These are phyloP conservation scores for Maudiozyma bulderi DNA, from an alignment of 805 yeast species.

Conservation along the genomic window DNA sequence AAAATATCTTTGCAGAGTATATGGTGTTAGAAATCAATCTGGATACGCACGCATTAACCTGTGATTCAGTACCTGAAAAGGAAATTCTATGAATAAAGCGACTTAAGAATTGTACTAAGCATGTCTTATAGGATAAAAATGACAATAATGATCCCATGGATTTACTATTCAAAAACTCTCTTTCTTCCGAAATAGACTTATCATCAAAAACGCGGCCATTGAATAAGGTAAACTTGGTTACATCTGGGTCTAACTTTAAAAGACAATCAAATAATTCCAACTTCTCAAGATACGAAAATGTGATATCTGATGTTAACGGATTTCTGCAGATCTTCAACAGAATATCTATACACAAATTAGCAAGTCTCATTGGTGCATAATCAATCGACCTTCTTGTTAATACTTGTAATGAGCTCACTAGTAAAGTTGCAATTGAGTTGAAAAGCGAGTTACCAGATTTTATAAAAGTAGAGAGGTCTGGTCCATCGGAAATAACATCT, in stretches of 20 bases:
- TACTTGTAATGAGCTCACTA: slow-evolving; percentile 39
- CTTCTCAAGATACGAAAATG: slow-evolving; percentile 46
- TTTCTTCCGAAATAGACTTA: slow-evolving; percentile 30
- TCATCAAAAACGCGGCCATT: slow-evolving; percentile 33
- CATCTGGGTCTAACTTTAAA: slow-evolving; percentile 43
- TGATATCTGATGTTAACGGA: slow-evolving; percentile 40
- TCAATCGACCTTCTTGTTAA: slow-evolving; percentile 35
- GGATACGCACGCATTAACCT: slow-evolving; percentile 36
- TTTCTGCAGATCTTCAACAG: slow-evolving; percentile 53
- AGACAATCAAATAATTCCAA: slow-evolving; percentile 42
- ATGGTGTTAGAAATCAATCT: slow-evolving; percentile 42
- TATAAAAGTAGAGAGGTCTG: slow-evolving; percentile 40
- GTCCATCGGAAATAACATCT: slow-evolving; percentile 44
- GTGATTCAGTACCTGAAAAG: slow-evolving; percentile 44
- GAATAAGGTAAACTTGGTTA: slow-evolving; percentile 51
- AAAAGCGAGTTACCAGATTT: slow-evolving; percentile 48
- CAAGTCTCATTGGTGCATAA: slow-evolving; percentile 49
- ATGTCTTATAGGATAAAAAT: slow-evolving; percentile 52
- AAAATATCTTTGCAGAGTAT: slow-evolving; percentile 58
- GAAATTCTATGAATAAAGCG: slow-evolving; percentile 55
- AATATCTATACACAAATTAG: slow-evolving; percentile 50
- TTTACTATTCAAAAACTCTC: slow-evolving; percentile 21
- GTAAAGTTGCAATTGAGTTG: slow-evolving; percentile 39
- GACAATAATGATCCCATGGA: slow-evolving; percentile 46
- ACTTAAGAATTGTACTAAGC: slow-evolving; percentile 55